Percentiles rank a stretch among this genome's conserved stretches.
Conservation (phyloP, 1,139 yeast genomes). For the Diutina rugosa region DNA sequence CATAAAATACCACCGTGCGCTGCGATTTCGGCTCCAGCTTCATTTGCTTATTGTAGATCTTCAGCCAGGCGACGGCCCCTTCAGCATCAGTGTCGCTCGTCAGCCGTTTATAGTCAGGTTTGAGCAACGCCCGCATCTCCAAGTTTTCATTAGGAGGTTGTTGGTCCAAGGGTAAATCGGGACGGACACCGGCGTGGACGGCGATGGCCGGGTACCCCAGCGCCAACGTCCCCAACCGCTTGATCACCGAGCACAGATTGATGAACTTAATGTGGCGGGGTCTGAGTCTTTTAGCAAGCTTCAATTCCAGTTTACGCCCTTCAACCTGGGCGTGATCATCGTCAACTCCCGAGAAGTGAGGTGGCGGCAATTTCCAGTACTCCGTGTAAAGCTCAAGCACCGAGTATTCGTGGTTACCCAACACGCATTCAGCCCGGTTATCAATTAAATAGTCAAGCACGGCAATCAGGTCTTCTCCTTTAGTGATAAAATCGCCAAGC, state of each 20-base stretch:
- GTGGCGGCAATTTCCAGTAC: conserved; percentile 35
- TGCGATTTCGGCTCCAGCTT: conserved; percentile 17
- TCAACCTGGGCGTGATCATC: not conserved
- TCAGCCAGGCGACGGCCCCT: conserved; percentile 51
- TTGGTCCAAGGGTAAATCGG: conserved; percentile 44
- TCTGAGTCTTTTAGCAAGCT: conserved; percentile 43
- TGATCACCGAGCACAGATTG: conserved; percentile 48
- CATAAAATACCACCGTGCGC: conserved; percentile 54
- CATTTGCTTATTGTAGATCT: conserved; percentile 45
- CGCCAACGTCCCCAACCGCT: conserved; percentile 35
- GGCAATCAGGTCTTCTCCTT: conserved; percentile 66
- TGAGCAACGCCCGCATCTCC: conserved; percentile 46
- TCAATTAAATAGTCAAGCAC: conserved; percentile 56
- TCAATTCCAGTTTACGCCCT: conserved; percentile 38
- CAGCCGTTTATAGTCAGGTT: conserved; percentile 40
- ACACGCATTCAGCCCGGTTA: conserved; percentile 53
- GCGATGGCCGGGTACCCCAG: conserved; percentile 27
- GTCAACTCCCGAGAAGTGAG: conserved; percentile 8
- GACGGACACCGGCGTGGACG: conserved; percentile 66
- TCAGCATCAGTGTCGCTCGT: conserved; percentile 36
- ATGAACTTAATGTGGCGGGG: conserved; percentile 52
- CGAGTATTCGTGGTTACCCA: conserved; percentile 83
- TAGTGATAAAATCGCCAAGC: conserved; percentile 76
- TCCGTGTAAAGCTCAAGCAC: conserved; percentile 48
- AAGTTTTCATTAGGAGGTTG: conserved; percentile 51